phyloP scores from a whole-genome alignment of 2,329 filamentous ascomycete genomes.

The Colletotrichum eleusines region DNA sequence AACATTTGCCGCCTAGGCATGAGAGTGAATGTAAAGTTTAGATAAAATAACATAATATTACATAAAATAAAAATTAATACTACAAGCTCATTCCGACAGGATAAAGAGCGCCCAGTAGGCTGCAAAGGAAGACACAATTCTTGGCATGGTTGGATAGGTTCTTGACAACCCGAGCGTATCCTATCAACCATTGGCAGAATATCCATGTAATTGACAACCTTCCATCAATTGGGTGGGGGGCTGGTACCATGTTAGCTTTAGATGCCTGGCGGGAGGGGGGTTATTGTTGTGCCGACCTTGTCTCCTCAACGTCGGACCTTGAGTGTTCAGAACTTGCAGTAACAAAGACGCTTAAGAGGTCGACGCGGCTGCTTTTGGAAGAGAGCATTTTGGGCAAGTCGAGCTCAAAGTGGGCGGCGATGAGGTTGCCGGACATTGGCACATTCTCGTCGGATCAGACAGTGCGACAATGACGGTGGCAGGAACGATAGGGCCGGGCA shows the following conservation, averaged over 20 bases:
- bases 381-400: constrained; percentile 5
- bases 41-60: not conserved
- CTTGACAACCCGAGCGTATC: no score
- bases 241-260: not conserved
- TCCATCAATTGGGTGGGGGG: not conserved
- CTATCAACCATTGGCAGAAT: not conserved
- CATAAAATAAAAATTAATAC: not conserved
- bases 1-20: not conserved
- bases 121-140: not conserved
- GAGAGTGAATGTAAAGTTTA: not conserved
- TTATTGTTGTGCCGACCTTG: not conserved
- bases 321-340: not conserved
- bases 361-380: not conserved
- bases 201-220: no score
- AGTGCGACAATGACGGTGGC: not conserved
- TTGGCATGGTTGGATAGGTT: not conserved
- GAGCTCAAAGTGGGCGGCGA: not conserved
- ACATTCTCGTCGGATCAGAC: constrained; percentile 14
- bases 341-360: not conserved
- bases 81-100: not conserved
- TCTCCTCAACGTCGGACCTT: not conserved
- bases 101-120: not conserved
- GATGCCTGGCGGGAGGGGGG: no score
- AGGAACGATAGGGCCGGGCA: constrained; percentile 15
- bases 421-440: constrained; percentile 2